Evolutionary conservation across 2,329 filamentous ascomycete genomes (phyloP).

Genomic region (Fusarium kyushuense): DNA sequence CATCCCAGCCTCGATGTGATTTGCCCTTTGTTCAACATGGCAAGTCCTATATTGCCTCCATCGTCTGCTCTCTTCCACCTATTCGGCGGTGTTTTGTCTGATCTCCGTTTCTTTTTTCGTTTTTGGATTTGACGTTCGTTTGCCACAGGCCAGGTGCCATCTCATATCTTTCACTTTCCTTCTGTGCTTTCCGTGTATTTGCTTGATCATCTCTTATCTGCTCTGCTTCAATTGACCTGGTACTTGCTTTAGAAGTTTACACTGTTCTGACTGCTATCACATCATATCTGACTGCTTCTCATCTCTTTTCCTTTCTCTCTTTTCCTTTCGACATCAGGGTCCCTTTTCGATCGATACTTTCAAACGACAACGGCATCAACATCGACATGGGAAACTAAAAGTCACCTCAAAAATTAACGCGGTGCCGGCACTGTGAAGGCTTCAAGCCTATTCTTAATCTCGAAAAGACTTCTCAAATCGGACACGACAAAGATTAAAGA

Average conservation of each 20-base stretch:
- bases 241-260: constrained; percentile 11
- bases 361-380: constrained; percentile 5
- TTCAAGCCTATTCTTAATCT: constrained; percentile 33
- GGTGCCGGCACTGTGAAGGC: constrained; percentile 47
- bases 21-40: constrained; percentile 31
- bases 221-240: constrained; percentile 21
- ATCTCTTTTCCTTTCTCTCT: background rate
- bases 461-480: constrained; percentile 18
- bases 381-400: constrained; percentile 41
- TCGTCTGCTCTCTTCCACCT: constrained; percentile 8
- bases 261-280: constrained; percentile 14
- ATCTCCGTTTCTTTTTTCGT: constrained; percentile 35
- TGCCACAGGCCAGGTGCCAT: constrained; percentile 41
- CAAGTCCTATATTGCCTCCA: constrained; percentile 38
- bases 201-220: constrained; percentile 10
- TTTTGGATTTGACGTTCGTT: constrained; percentile 34
- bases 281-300: constrained; percentile 7
- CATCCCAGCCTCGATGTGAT: constrained; percentile 35
- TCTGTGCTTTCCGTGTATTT: constrained; percentile 26
- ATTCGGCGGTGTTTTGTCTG: constrained; percentile 25
- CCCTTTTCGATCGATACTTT: constrained; percentile 4
- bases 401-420: constrained; percentile 35
- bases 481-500: constrained; percentile 23
- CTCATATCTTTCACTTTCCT: constrained; percentile 22
- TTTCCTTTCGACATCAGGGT: constrained; percentile 2